Evolutionary conservation across 1,284 basidiomycete species (phyloP).

Genomic region (Moesziomyces parantarcticus): DNA sequence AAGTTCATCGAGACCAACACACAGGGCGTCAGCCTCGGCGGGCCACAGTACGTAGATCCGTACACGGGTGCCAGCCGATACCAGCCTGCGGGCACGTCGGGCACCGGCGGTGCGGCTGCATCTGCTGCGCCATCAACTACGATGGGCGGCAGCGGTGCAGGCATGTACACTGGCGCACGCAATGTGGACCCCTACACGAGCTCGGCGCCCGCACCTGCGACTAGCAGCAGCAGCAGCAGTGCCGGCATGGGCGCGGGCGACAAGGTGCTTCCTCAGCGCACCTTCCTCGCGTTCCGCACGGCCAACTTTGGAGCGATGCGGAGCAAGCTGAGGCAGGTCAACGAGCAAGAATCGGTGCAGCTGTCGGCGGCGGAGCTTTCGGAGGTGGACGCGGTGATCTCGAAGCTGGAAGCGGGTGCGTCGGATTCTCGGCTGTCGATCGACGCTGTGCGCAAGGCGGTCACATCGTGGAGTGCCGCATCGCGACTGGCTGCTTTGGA

Average conservation of each 20-base stretch:
- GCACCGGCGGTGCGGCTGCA: no score
- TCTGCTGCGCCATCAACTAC: slow-evolving; percentile 65
- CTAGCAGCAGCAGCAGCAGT: slow-evolving; percentile 2
- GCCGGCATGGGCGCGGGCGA: no score
- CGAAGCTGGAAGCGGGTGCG: slow-evolving; percentile 71
- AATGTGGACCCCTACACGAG: slow-evolving; percentile 55
- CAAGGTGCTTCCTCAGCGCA: slow-evolving; percentile 50
- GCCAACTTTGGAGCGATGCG: slow-evolving; percentile 88
- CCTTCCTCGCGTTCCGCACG: slow-evolving; percentile 80
- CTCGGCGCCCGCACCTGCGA: slow-evolving; percentile 49
- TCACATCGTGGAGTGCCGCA: slow-evolving; percentile 82
- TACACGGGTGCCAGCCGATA: slow-evolving; percentile 84
- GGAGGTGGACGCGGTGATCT: slow-evolving; percentile 76
- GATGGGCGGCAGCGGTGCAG: slow-evolving; percentile 57
- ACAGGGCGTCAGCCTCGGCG: slow-evolving; percentile 75
- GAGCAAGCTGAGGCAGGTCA: slow-evolving; percentile 83
- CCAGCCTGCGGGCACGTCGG: slow-evolving; percentile 68
- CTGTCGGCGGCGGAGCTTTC: slow-evolving; percentile 77
- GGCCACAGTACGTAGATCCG: slow-evolving; percentile 81
- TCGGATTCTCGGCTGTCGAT: slow-evolving; percentile 25
- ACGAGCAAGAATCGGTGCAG: slow-evolving; percentile 74
- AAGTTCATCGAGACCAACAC: slow-evolving; percentile 94
- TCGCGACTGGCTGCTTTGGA: slow-evolving; percentile 92
- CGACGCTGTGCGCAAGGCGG: slow-evolving; percentile 69
- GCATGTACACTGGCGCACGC: slow-evolving; percentile 69